Conservation (phyloP, 495 filamentous ascomycete species). For the Penicillium nucicola region DNA sequence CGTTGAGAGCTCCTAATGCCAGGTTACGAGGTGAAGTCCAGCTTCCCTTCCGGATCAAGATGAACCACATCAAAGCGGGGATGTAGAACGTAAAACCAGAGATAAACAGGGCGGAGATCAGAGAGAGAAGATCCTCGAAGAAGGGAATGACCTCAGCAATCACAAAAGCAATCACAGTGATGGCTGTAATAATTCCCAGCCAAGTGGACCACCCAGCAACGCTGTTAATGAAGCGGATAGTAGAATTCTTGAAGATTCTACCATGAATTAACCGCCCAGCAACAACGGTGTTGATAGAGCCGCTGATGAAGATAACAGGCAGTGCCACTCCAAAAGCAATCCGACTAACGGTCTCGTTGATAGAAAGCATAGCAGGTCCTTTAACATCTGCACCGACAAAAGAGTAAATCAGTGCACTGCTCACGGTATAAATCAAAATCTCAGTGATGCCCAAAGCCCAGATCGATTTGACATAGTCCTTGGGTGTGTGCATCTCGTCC, state of each 20-base stretch:
- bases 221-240: conserved; percentile 57
- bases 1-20: conserved; percentile 17
- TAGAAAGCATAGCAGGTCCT: conserved; percentile 52
- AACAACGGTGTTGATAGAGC: conserved; percentile 62
- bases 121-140: conserved; percentile 60
- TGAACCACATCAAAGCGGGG: conserved; percentile 61
- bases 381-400: conserved; percentile 64
- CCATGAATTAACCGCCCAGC: conserved; percentile 59
- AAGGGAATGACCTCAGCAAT: conserved; percentile 68
- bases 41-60: conserved; percentile 44
- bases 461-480: conserved; percentile 61
- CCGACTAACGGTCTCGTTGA: conserved; percentile 46
- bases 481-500: conserved; percentile 69
- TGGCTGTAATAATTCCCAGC: conserved; percentile 48
- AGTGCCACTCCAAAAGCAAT: conserved; percentile 70
- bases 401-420: conserved; percentile 63
- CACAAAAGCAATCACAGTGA: conserved; percentile 63
- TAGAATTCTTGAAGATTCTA: conserved; percentile 50
- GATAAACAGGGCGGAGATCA: conserved; percentile 47
- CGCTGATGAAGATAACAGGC: conserved; percentile 69
- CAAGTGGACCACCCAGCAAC: conserved; percentile 56
- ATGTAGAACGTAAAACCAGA: conserved; percentile 32
- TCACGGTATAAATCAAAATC: conserved; percentile 65
- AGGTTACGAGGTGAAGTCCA: conserved; percentile 34
- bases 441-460: conserved; percentile 57